phyloP scores from a whole-genome alignment of 1,284 basidiomycete species.

The Tremellales sp. region DNA sequence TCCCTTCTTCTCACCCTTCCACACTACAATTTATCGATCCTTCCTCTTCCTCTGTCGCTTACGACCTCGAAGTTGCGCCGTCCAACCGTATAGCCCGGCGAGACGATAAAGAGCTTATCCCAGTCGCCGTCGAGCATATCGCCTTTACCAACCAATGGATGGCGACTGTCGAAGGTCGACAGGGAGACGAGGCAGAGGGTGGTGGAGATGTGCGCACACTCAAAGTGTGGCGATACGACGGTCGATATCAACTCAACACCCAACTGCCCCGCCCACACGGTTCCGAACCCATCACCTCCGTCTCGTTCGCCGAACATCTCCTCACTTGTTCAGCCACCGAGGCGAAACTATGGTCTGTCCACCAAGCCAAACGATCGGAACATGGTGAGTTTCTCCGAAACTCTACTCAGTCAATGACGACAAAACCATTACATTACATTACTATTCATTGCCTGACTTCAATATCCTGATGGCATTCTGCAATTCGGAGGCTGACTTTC shows the following conservation, averaged over 20 bases:
- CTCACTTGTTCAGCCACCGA: slow-evolving; percentile 48
- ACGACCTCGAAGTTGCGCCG: slow-evolving; percentile 88
- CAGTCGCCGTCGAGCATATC: slow-evolving; percentile 68
- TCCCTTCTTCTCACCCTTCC: slow-evolving; percentile 91
- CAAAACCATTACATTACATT: slow-evolving; percentile 47
- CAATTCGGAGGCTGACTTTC: slow-evolving; percentile 42
- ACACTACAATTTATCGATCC: slow-evolving; percentile 88
- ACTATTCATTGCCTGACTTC: slow-evolving; percentile 36
- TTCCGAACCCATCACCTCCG: slow-evolving; percentile 58
- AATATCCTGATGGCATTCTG: slow-evolving; percentile 47
- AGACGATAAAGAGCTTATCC: slow-evolving; percentile 74
- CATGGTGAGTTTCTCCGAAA: slow-evolving; percentile 44
- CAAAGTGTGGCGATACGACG: slow-evolving; percentile 85
- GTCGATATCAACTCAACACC: slow-evolving; percentile 64
- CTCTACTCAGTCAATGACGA: slow-evolving; percentile 19
- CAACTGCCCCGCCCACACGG: slow-evolving; percentile 88
- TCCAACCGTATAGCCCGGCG: slow-evolving; percentile 84
- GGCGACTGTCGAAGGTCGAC: slow-evolving; percentile 80
- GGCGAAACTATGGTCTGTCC: slow-evolving; percentile 51
- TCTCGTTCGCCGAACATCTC: slow-evolving; percentile 60
- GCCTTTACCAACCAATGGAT: slow-evolving; percentile 74
- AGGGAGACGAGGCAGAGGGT: slow-evolving; percentile 57
- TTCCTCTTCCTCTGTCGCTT: slow-evolving; percentile 63
- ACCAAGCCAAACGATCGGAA: slow-evolving; percentile 39
- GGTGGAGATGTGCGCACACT: slow-evolving; percentile 65